Conservation (phyloP, 1,284 basidiomycete species). For the Testicularia cyperi region DNA sequence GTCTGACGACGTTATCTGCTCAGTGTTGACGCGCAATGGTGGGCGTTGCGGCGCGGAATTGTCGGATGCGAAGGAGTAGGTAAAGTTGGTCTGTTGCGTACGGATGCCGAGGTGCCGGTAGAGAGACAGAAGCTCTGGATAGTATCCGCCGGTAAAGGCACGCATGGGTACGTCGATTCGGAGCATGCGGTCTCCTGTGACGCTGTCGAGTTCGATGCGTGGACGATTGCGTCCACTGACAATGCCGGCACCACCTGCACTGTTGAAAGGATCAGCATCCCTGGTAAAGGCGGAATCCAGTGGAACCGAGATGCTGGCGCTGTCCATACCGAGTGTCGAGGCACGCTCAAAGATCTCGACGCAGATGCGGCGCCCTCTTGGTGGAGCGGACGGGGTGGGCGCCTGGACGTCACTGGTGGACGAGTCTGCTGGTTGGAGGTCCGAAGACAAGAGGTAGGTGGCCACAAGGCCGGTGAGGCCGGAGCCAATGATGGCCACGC, state of each 20-base stretch:
- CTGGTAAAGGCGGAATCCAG: too few relatives aligned
- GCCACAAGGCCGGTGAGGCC: slow-evolving; percentile 82
- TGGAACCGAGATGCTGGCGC: slow-evolving; percentile 46
- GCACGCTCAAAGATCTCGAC: slow-evolving; percentile 52
- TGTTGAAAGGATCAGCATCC: too few relatives aligned
- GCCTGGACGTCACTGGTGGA: slow-evolving; percentile 4
- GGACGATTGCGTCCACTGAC: too few relatives aligned
- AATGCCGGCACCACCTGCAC: too few relatives aligned
- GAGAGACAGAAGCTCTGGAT: slow-evolving; percentile 47
- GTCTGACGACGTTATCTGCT: too few relatives aligned
- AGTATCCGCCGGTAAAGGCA: slow-evolving; percentile 56
- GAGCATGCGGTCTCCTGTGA: background rate
- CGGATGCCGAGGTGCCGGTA: slow-evolving; percentile 44
- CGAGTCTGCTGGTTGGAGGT: slow-evolving; percentile 67
- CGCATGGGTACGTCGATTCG: slow-evolving; percentile 58
- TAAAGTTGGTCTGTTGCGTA: slow-evolving; percentile 39
- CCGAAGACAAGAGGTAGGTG: slow-evolving; percentile 75
- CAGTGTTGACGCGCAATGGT: too few relatives aligned
- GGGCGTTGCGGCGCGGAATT: too few relatives aligned
- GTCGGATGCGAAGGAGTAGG: slow-evolving; percentile 48
- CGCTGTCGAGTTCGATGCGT: background rate
- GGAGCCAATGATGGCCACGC: slow-evolving; percentile 79
- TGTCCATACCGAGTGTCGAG: slow-evolving; percentile 51
- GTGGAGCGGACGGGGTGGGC: slow-evolving; percentile 46
- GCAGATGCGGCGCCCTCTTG: background rate